Base-by-base conservation (phyloP, 2,329 filamentous ascomycete species). In the Cytospora piceae region DNA sequence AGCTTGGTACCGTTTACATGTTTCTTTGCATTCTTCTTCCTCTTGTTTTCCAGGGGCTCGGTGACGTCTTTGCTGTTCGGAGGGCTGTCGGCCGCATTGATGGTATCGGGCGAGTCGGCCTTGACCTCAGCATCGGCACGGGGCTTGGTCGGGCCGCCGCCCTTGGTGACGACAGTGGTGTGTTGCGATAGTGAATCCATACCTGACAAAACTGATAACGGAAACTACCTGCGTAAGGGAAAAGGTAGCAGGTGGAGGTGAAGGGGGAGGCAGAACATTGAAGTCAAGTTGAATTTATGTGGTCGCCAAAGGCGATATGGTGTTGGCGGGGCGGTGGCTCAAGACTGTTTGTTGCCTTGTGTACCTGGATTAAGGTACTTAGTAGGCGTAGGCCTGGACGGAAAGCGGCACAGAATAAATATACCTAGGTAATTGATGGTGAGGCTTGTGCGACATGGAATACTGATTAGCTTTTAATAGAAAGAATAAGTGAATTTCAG, bases 171-270 rank as follows among this genome's bases (percentile, higher is more conserved):
- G 52, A 51, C 31, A 39, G 53, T 15, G 8, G 56, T 52, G 20
- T 60, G 56, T 31, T 64, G 65, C 17, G 52, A 46, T 17, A 42
- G 37, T 8, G 65, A 49, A 31, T 67, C 65, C 65, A 67, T 67
- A 31, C 9, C 52, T 20, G 34, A 32, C 8, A n/a, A 54, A 11
- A 29, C 14, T 5, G 9, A 15, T n/a, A 17, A 7, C 15, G 27
- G 5, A 14, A 12, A 15, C 11, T 51, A 12, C 34, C 14, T 29
- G 31, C 22, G n/a, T 3, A 3, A 15, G 32, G 29, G 17, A 32
- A 49, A 42, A 4, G 5, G 11, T 5, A 51, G 37, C 20, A 27
- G 12, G 37, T 34, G 8, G 32, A 34, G 8, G 12, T 34, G 8
- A 34, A 9, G 12, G 32, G 32, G 8, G 12, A 34, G 12, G 12